Base-by-base conservation (phyloP, 176 grass and related monocot genomes). In the Eleusine indica region DNA sequence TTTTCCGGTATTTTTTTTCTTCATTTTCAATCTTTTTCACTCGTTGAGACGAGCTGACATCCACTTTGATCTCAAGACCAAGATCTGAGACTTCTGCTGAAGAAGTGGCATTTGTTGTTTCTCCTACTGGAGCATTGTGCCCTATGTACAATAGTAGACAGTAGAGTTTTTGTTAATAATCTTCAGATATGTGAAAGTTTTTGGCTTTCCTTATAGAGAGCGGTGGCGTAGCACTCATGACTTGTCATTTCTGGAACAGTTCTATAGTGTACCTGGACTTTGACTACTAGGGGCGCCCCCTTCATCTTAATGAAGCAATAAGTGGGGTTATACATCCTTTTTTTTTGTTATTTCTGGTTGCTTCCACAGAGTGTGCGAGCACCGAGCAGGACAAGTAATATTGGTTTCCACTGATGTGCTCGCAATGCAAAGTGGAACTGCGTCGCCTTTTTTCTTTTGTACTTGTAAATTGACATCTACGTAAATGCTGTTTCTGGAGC, bases 121-220 rank as follows among this genome's bases (percentile, higher is more conserved):
- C 66, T 84, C 74, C 75, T 56, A 68, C 32, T 14, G 2, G 51
- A 83, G 48, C 76, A 49, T 76, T 82, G 67, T 74, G 61, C 47
- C 22, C 13, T 75, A 83, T 88, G 80, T 82, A 76, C 86, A 76
- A 82, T 77, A 90, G 71, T 79, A 74, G 35, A 67, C 48, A 47
- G 4, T 65, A n/a, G 74, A 66, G 42, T 79, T 54, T 80, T 71
- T 80, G 81, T 86, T 83, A 92, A 90, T 92, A 94, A 90, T 90
- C 48, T 83, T 67, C 30, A 14, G 71, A 76, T 63, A 41, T 85
- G 68, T 85, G 79, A 72, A 82, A 75, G 79, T 62, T 68, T 85
- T 81, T 49, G 67, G 67, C 66, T 78, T 68, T 77, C 49, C 21
- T 18, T 74, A 25, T 81, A 75, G 52, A 42, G 28, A 70, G 66